Conservation (phyloP, 2,329 filamentous ascomycete genomes). For the Sclerotinia minor region DNA sequence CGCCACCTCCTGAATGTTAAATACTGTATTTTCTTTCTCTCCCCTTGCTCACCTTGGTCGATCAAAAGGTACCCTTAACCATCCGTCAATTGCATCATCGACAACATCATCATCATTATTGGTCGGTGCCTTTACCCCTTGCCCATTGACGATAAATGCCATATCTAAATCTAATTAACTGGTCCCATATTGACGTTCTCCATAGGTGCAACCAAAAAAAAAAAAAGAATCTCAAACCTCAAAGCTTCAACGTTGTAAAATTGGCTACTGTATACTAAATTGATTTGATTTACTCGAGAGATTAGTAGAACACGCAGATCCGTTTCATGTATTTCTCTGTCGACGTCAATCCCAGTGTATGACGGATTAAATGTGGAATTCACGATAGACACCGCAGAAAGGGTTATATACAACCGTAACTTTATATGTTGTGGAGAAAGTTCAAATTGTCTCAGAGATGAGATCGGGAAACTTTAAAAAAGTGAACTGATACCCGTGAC, state of each 20-base stretch:
- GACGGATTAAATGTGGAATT: conserved; percentile 18
- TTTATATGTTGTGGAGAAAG: neutral
- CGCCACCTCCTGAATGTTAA: conserved; percentile 23
- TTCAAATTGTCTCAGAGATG: conserved; percentile 15
- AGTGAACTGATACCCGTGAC: neutral
- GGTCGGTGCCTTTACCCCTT: neutral
- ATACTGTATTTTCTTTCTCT: neutral
- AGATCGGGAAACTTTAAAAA: neutral
- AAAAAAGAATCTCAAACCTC: neutral
- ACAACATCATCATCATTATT: neutral
- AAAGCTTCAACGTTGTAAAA: neutral
- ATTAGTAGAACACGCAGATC: conserved; percentile 19
- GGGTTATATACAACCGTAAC: neutral
- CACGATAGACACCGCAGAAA: conserved; percentile 11
- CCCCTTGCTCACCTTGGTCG: neutral
- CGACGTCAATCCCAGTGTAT: conserved; percentile 11
- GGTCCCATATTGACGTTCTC: conserved; percentile 9
- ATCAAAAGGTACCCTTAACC: conserved; percentile 4
- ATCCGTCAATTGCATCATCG: neutral
- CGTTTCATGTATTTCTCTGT: conserved; percentile 20
- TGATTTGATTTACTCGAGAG: conserved; percentile 14
- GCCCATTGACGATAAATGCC: neutral
- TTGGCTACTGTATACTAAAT: conserved; percentile 5
- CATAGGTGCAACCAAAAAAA: neutral
- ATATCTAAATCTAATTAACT: conserved; percentile 13